phyloP scores from a whole-genome alignment of 2,329 filamentous ascomycete species.

The Colletotrichum brevisporum region DNA sequence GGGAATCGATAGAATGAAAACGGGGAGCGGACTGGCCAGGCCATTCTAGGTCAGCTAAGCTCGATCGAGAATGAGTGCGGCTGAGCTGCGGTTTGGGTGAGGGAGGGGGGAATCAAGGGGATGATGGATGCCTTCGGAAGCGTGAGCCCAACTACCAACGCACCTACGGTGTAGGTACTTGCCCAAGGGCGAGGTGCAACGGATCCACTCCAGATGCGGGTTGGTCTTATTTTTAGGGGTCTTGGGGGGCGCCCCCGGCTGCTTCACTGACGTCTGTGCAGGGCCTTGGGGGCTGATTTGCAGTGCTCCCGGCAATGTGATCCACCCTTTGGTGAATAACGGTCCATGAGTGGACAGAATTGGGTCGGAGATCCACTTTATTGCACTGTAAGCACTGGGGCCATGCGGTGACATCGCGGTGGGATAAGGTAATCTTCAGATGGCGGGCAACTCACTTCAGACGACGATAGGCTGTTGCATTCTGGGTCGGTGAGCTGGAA shows the following conservation, averaged over 20 bases:
- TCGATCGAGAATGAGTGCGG: constrained; percentile 34
- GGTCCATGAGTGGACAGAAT: too few species aligned
- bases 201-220: constrained; percentile 20
- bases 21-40: not conserved
- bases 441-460: not conserved
- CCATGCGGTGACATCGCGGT: not conserved
- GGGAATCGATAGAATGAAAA: constrained; percentile 16
- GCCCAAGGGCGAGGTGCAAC: not conserved
- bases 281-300: constrained; percentile 4
- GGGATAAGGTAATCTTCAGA: not conserved
- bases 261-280: constrained; percentile 33
- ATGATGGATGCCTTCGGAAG: not conserved
- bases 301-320: constrained; percentile 14
- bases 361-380: not conserved
- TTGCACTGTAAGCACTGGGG: not conserved
- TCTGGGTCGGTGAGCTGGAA: not conserved
- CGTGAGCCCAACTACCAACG: not conserved
- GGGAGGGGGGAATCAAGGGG: constrained; percentile 1
- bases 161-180: not conserved
- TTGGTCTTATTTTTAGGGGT: constrained; percentile 38
- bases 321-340: not conserved
- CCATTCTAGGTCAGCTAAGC: constrained; percentile 23
- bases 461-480: not conserved
- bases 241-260: constrained; percentile 24
- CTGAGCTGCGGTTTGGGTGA: constrained; percentile 26